Conservation (phyloP, 306 rosid genomes). For the Adenanthera pavonina region DNA sequence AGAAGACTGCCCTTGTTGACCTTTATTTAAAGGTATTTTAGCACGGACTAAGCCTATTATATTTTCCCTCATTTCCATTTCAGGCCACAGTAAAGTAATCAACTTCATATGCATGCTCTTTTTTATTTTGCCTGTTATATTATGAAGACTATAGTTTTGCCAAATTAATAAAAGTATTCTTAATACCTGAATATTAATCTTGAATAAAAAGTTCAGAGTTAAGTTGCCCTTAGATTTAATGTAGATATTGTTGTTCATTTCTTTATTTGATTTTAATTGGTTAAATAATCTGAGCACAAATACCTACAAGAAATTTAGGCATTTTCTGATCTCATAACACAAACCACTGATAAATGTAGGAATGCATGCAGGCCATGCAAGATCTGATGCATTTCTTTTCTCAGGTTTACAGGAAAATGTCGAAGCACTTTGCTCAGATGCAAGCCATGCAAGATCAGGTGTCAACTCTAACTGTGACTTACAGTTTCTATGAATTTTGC, state of each 20-base stretch:
- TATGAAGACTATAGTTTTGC: neutral
- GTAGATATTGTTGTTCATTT: constrained; percentile 8
- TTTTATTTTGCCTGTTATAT: constrained; percentile 1
- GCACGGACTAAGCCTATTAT: neutral
- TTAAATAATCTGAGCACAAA: constrained; percentile 19
- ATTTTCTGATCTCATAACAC: neutral
- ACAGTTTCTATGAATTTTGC: constrained; percentile 18
- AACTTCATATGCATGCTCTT: neutral
- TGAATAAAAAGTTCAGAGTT: constrained; percentile 3
- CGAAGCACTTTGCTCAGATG: constrained; percentile 71
- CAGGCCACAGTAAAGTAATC: neutral
- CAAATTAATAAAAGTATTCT: neutral
- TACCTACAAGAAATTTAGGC: neutral
- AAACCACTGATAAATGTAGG: constrained; percentile 5
- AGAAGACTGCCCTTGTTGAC: constrained; percentile 68
- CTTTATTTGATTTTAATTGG: constrained; percentile 15
- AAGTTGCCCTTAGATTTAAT: neutral
- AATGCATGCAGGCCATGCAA: neutral
- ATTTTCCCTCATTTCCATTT: constrained; percentile 1
- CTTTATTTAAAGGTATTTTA: constrained; percentile 76
- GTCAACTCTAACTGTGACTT: constrained; percentile 18
- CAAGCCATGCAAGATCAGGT: constrained; percentile 89
- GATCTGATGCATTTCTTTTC: constrained; percentile 28
- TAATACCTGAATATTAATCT: neutral
- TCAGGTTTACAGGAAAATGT: constrained; percentile 79